phyloP scores from a whole-genome alignment of 129 eudicot genomes.

The Saussurea involucrata region DNA sequence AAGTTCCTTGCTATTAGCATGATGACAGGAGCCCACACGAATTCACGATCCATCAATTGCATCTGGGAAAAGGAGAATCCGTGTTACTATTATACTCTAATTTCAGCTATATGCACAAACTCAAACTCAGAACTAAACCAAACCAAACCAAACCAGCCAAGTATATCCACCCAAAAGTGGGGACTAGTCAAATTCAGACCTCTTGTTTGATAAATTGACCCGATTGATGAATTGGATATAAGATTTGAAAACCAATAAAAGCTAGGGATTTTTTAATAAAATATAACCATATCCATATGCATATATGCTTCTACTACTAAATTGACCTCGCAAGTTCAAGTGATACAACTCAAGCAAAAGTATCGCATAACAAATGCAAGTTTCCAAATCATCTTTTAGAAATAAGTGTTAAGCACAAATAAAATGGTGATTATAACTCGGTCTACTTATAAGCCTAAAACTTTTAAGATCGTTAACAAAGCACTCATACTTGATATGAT shows the following conservation, averaged over 20 bases:
- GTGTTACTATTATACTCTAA: slow-evolving; percentile 36
- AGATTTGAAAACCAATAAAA: background rate
- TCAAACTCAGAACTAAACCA: background rate
- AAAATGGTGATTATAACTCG: background rate
- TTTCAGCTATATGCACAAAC: slow-evolving; percentile 7
- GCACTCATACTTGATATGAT: slow-evolving; percentile 42
- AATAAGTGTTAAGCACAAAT: slow-evolving; percentile 1
- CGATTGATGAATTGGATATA: background rate
- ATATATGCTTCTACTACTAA: background rate
- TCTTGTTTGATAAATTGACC: background rate
- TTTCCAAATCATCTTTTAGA: too few species aligned
- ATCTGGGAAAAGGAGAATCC: slow-evolving; percentile 34
- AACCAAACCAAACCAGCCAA: too few species aligned
- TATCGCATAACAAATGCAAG: background rate
- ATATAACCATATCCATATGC: background rate
- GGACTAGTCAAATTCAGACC: background rate
- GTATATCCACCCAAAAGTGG: too few species aligned
- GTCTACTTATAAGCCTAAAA: slow-evolving; percentile 22
- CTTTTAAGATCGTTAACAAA: slow-evolving; percentile 19
- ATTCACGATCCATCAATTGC: slow-evolving; percentile 37
- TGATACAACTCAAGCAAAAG: background rate
- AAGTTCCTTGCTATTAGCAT: slow-evolving; percentile 29
- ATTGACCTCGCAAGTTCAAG: background rate
- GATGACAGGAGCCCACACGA: slow-evolving; percentile 25
- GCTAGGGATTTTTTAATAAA: background rate